phyloP scores from a whole-genome alignment of 352 stramenopile genomes.

The Globisporangium nunn region DNA sequence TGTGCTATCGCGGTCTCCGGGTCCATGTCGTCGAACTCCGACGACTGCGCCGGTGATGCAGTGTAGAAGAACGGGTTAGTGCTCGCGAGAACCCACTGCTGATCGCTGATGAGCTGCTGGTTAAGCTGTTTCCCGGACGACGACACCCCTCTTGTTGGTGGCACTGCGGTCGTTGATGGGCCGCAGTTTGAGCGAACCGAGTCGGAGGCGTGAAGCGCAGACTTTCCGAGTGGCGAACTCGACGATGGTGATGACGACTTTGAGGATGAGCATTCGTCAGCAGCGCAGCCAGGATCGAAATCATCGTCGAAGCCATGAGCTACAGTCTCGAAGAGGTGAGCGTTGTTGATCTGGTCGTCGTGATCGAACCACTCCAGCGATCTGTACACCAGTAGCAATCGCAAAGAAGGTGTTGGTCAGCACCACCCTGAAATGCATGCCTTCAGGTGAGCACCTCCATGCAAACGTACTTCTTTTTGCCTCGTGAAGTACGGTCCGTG shows the following conservation, averaged over 20 bases:
- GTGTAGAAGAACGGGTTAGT: conserved; percentile 47
- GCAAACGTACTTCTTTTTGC: conserved; percentile 3
- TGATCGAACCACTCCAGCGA: conserved; percentile 43
- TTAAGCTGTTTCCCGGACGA: not conserved
- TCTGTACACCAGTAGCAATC: conserved; percentile 3
- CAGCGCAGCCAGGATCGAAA: conserved; percentile 1
- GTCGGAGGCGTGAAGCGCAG: not conserved
- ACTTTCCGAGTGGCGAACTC: not conserved
- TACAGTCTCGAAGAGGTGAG: conserved; percentile 49
- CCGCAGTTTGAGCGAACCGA: not conserved
- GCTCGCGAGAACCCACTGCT: conserved; percentile 50
- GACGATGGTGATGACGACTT: conserved; percentile 1
- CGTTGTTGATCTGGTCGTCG: conserved; percentile 51
- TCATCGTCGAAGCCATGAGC: conserved; percentile 10
- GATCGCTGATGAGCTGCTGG: conserved; percentile 16
- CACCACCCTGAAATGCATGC: not conserved
- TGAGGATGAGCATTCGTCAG: not conserved
- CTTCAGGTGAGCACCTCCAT: not conserved
- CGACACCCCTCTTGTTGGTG: not conserved
- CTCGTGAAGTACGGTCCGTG: not conserved
- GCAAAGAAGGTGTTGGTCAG: not conserved
- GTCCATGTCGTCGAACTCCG: conserved; percentile 52
- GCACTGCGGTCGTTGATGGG: not conserved
- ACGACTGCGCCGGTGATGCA: conserved; percentile 6
- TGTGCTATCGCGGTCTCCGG: conserved; percentile 57